phyloP scores from a whole-genome alignment of 1,284 basidiomycete species.

The Anthracocystis panici-leucophaei region DNA sequence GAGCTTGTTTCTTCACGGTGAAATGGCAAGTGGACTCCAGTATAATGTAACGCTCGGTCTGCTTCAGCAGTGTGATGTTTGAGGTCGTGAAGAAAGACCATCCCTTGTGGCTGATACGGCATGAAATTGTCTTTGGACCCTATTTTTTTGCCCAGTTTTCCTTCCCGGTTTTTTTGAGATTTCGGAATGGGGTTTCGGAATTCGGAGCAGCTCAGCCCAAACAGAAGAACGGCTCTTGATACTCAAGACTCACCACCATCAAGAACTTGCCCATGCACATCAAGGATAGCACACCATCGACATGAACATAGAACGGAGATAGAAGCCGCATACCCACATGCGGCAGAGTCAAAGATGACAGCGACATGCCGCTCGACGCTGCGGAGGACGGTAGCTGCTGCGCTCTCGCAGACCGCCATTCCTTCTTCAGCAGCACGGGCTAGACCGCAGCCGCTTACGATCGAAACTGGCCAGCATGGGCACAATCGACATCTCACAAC shows the following conservation, averaged over 20 bases:
- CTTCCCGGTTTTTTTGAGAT: neutral
- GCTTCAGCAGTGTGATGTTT: too few species aligned
- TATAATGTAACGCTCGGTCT: too few species aligned
- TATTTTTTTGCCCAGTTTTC: neutral
- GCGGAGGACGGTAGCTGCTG: slow-evolving; percentile 3
- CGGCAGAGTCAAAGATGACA: slow-evolving; percentile 3
- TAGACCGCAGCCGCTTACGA: slow-evolving; percentile 3
- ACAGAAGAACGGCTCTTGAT: neutral
- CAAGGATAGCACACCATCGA: neutral
- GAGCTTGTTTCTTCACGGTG: neutral
- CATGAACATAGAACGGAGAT: neutral
- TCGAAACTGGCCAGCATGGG: neutral
- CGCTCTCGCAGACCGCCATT: slow-evolving; percentile 5
- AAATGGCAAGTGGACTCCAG: neutral
- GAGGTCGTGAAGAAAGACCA: neutral
- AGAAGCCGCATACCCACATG: neutral
- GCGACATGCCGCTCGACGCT: slow-evolving; percentile 6
- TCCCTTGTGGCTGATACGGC: too few species aligned
- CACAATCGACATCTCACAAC: neutral
- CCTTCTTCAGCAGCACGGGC: neutral
- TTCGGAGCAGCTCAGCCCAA: neutral
- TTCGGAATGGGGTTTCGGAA: slow-evolving; percentile 1
- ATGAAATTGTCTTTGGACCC: neutral
- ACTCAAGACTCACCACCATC: neutral
- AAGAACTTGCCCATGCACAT: neutral